A percentile compares a stretch with the other conserved stretches of the same genome.
phyloP scores from a whole-genome alignment of 495 filamentous ascomycete species.

The Aspergillus sclerotioniger region DNA sequence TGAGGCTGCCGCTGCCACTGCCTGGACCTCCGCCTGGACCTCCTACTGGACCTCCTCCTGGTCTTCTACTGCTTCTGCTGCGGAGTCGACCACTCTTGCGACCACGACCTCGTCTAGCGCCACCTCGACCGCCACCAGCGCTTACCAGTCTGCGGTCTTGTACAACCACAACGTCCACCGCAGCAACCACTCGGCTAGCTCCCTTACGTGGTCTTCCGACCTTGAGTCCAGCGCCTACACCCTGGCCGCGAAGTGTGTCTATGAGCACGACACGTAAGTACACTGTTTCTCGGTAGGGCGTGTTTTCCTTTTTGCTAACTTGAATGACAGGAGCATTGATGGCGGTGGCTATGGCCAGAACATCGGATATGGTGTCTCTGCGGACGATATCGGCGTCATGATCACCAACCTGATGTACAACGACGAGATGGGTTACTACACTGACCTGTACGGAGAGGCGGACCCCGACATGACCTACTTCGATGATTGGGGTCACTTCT shows the following conservation, averaged over 20 bases:
- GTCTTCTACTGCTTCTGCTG: constrained; percentile 13
- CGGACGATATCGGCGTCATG: constrained; percentile 55
- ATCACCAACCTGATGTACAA: constrained; percentile 85
- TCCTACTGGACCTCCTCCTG: constrained; percentile 23
- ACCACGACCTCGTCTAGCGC: constrained; percentile 28
- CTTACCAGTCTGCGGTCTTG: constrained; percentile 51
- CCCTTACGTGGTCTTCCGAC: constrained; percentile 59
- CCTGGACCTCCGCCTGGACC: constrained; percentile 15
- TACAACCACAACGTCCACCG: constrained; percentile 86
- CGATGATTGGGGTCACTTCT: constrained; percentile 77
- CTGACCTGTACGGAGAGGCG: constrained; percentile 42
- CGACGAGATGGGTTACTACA: constrained; percentile 59
- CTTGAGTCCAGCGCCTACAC: constrained; percentile 60
- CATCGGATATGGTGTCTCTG: constrained; percentile 55
- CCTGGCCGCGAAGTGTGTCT: constrained; percentile 60
- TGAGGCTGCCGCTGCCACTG: not conserved
- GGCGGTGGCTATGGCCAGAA: constrained; percentile 81
- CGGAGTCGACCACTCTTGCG: constrained; percentile 27
- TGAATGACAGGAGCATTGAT: constrained; percentile 39
- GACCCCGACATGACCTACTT: constrained; percentile 59
- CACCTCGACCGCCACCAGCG: constrained; percentile 20
- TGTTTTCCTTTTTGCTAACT: constrained; percentile 9
- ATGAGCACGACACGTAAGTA: constrained; percentile 74
- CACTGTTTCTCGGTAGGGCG: not conserved
- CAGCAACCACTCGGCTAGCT: constrained; percentile 70